Evolutionary conservation across 306 rosid genomes (phyloP), one percentile per base, ranked within the genome.

Genomic region (Corylus heterophylla): DNA sequence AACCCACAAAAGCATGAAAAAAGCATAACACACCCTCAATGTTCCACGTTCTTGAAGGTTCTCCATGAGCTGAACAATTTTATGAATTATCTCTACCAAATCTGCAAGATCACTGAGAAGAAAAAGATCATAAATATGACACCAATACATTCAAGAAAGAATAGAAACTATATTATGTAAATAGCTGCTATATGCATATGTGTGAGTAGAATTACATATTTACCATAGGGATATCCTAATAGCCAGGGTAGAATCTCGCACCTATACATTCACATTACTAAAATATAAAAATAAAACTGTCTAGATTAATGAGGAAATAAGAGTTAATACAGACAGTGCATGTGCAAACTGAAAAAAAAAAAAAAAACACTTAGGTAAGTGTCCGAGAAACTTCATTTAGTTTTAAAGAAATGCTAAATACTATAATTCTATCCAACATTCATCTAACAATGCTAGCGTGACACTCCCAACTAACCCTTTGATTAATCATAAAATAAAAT

Each of bases 41-140:
- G 92, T 78, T 83, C 98, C 98, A 52, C 93, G 90, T 79, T 87
- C 85, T 85, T 94, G 98, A 77, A 94, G 97, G 61, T 77, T 84
- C 84, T 92, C 97, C 92, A 91, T 90, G 74, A 94, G 89, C 82
- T 78, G 84, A 62, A 87, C 79, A 76, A 90, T 88, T 84, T 91
- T 89, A 83, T 86, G 85, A 81, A 94, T 85, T 81, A 90, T 94
- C 89, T 94, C 93, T 20, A 91, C 78, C 87, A 91, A 83, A 89
- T 94, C 92, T 83, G 96, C 95, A 74, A 94, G 93, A 88, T 86
- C 92, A 85, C 97, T 94, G 97, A 74, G 49, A 85, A 77, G 42
- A 80, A 82, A 77, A 75, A 39, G 20, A 71, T 17, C 70, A 73
- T 83, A 71, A 82, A 71, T 51, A 82, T 29, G 50, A 39, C 25